Conservation (phyloP, 2,329 filamentous ascomycete species). For the Fusarium humuli region DNA sequence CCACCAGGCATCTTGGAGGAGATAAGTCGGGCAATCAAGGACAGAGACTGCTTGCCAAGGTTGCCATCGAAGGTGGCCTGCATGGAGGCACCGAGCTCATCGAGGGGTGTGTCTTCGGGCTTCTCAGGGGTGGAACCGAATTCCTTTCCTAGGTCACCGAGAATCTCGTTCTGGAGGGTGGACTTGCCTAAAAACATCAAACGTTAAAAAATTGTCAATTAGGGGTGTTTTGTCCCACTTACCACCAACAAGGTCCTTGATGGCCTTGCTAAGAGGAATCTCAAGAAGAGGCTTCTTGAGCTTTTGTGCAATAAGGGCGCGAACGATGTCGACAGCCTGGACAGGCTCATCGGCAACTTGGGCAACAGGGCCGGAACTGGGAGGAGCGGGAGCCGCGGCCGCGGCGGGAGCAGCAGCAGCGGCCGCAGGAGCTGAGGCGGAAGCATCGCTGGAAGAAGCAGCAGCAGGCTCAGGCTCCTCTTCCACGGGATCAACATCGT, state of each 20-base stretch:
- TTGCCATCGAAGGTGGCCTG: slow-evolving; percentile 99
- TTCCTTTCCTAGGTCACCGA: slow-evolving; percentile 97
- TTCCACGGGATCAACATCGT: slow-evolving; percentile 94
- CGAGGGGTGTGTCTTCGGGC: slow-evolving; percentile 95
- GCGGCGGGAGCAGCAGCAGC: slow-evolving; percentile 66
- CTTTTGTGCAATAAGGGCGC: slow-evolving; percentile 93
- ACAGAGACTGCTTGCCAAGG: slow-evolving; percentile 95
- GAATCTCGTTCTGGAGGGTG: slow-evolving; percentile 97
- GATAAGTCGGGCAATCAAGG: slow-evolving; percentile 91
- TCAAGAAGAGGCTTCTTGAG: slow-evolving; percentile 93
- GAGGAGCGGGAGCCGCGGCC: slow-evolving; percentile 68
- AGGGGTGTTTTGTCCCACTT: slow-evolving; percentile 54
- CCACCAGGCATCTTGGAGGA: slow-evolving; percentile 99
- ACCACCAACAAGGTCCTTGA: slow-evolving; percentile 99
- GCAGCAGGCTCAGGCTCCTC: slow-evolving; percentile 80
- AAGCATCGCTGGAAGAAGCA: slow-evolving; percentile 59
- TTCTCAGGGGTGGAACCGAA: slow-evolving; percentile 98
- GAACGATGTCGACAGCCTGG: slow-evolving; percentile 87
- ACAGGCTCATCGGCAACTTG: slow-evolving; percentile 89
- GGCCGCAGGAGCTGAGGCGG: slow-evolving; percentile 63
- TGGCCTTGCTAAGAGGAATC: slow-evolving; percentile 93
- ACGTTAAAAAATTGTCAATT: slow-evolving; percentile 22
- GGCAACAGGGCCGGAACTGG: slow-evolving; percentile 86
- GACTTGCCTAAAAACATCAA: slow-evolving; percentile 79
- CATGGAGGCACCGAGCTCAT: slow-evolving; percentile 95